Evolutionary conservation across 371 early-diverging fungal species (phyloP), one percentile per base, ranked within the genome.

Genomic region (Mortierella sp.): DNA sequence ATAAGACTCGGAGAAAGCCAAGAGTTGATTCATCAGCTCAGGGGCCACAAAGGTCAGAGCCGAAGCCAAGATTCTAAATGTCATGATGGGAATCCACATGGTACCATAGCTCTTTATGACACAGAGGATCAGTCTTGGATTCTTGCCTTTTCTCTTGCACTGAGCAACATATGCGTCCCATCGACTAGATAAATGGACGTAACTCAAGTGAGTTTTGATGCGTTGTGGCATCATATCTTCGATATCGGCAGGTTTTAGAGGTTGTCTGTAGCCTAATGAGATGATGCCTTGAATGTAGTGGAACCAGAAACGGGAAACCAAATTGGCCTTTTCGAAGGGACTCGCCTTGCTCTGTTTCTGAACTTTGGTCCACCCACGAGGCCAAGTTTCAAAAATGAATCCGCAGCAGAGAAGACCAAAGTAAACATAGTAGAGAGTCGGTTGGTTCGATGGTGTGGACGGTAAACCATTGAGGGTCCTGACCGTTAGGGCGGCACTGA

Each of bases 251-350:
- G 55, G 28, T 15, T 63, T 57, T 23, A 76, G 43, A 1, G 77
- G 77, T 18, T 47, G 53, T 19, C 60, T 67, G 56, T 71, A 76
- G 3, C 76, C 76, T 18, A 48, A 23, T 1, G 60, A 50, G 57
- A 75, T 67, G 66, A 72, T 46, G 0, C 23, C 9, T 28, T 79
- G 73, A n/a, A 72, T 48, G 21, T 69, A 72, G 52, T 69, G 55
- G 63, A 79, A 79, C 58, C 52, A 58, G 47, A 51, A 57, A 1
- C 79, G 79, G 14, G 79, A 79, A 37, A 66, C 66, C 23, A 72
- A 61, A 47, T 72, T 79, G 62, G 79, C 79, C 44, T 69, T 79
- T 19, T 79, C 79, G 26, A 72, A 79, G 12, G 57, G 55, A 14
- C 65, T 66, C 4, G 53, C 55, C 1, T 55, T 55, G 51, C 65